Percentiles rank a stretch among this genome's conserved stretches.
Evolutionary conservation across 1,284 basidiomycete species (phyloP).

Genomic region (Microbotryum silenes-acaulis): DNA sequence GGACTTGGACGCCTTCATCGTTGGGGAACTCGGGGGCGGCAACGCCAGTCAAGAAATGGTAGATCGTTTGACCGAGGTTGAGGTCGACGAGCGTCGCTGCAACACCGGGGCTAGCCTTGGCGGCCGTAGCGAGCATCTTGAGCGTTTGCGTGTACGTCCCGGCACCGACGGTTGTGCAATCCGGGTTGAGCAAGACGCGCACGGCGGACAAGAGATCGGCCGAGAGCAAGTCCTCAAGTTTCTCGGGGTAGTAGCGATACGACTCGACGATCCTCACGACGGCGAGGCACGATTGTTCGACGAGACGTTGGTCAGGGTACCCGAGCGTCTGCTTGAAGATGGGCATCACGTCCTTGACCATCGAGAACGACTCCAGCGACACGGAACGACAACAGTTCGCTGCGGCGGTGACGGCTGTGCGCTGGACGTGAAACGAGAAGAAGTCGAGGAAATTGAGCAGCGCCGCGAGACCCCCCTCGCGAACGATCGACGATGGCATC

Average conservation of each 20-base stretch:
- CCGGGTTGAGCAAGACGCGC: constrained; percentile 74
- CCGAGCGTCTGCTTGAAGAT: constrained; percentile 82
- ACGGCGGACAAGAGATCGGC: constrained; percentile 72
- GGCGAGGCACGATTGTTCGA: constrained; percentile 85
- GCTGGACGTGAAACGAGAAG: constrained; percentile 91
- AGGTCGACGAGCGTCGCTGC: constrained; percentile 76
- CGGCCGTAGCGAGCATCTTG: constrained; percentile 73
- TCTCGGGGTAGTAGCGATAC: constrained; percentile 68
- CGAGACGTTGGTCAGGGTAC: constrained; percentile 85
- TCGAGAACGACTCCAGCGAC: constrained; percentile 72
- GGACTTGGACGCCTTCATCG: constrained; percentile 29
- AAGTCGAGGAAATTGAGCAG: constrained; percentile 90
- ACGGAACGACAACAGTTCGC: constrained; percentile 91
- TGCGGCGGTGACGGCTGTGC: constrained; percentile 89
- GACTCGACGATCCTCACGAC: constrained; percentile 87
- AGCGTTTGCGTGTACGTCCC: constrained; percentile 83
- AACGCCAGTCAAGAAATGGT: constrained; percentile 91
- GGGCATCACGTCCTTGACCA: constrained; percentile 82
- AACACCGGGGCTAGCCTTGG: constrained; percentile 76
- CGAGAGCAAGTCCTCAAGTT: constrained; percentile 77
- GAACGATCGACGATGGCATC: constrained; percentile 85
- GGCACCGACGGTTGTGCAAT: constrained; percentile 70
- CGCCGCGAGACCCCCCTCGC: constrained; percentile 83
- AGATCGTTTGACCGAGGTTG: constrained; percentile 79
- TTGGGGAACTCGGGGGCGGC: constrained; percentile 36